Percentiles rank a stretch among this genome's conserved stretches.
phyloP scores from a whole-genome alignment of 2,329 filamentous ascomycete species.

The Aspergillus quadricinctus region DNA sequence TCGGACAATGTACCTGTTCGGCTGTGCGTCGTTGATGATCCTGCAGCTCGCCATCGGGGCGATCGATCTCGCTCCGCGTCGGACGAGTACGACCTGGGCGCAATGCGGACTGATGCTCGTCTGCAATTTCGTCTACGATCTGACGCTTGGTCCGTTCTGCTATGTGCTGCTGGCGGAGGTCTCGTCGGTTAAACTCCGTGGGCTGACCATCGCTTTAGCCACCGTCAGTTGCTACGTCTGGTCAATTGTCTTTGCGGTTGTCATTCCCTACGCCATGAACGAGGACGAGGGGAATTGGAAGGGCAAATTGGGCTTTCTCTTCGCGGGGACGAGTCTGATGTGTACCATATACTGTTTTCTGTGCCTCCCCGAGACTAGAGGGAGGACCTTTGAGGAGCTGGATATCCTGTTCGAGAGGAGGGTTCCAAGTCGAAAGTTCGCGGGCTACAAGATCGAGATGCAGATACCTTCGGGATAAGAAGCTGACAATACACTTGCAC shows the following conservation, averaged over 20 bases:
- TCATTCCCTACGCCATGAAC: conserved; percentile 35
- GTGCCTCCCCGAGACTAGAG: conserved; percentile 29
- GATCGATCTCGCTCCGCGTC: conserved; percentile 34
- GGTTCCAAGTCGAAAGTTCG: conserved; percentile 21
- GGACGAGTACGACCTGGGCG: conserved; percentile 32
- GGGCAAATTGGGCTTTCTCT: conserved; percentile 32
- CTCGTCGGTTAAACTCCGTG: conserved; percentile 48
- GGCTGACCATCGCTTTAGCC: conserved; percentile 45
- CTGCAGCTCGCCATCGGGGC: conserved; percentile 37
- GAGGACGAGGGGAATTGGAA: conserved; percentile 24
- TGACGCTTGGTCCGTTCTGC: conserved; percentile 51
- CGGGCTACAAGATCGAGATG: neutral
- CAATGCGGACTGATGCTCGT: conserved; percentile 36
- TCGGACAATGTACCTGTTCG: conserved; percentile 37
- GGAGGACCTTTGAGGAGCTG: conserved; percentile 26
- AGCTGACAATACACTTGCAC: neutral
- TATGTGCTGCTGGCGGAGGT: conserved; percentile 51
- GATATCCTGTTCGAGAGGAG: conserved; percentile 27
- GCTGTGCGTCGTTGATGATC: conserved; percentile 29
- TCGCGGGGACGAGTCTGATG: conserved; percentile 19
- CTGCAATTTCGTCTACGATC: conserved; percentile 47
- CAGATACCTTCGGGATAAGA: neutral
- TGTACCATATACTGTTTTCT: conserved; percentile 29
- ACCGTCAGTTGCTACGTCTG: conserved; percentile 19
- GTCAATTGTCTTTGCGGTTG: conserved; percentile 28